phyloP scores from a whole-genome alignment of 2,329 filamentous ascomycete genomes.

The Rhinocladiella mackenziei region DNA sequence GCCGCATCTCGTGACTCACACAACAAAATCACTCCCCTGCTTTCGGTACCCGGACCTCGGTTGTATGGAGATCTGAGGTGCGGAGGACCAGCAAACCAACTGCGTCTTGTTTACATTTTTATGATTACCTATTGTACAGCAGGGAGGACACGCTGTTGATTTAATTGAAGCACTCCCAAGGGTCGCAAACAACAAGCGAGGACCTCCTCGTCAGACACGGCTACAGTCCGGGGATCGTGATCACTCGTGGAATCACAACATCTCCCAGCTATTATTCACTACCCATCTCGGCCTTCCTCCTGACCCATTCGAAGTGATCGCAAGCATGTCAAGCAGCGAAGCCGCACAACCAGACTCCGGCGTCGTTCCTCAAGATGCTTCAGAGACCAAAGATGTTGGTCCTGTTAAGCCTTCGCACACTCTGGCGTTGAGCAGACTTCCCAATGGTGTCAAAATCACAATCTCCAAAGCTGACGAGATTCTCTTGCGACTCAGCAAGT shows the following conservation, averaged over 20 bases:
- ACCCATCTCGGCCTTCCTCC: neutral
- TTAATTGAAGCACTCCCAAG: too few species aligned
- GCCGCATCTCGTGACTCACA: too few species aligned
- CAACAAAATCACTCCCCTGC: neutral
- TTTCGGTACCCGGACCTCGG: neutral
- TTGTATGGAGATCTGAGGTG: neutral
- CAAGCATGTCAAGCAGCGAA: conserved; percentile 22
- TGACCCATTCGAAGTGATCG: neutral
- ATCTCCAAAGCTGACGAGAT: conserved; percentile 23
- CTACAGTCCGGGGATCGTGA: too few species aligned
- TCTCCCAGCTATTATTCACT: neutral
- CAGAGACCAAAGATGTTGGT: conserved; percentile 12
- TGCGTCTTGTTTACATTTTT: too few species aligned
- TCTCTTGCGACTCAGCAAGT: conserved; percentile 25
- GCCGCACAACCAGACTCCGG: conserved; percentile 20
- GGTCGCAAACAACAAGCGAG: too few species aligned
- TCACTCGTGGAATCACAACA: too few species aligned
- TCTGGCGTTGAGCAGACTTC: conserved; percentile 19
- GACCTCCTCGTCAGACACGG: too few species aligned
- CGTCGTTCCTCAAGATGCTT: conserved; percentile 19
- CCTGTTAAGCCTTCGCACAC: conserved; percentile 16
- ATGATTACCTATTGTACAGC: too few species aligned
- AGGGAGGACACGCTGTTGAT: too few species aligned
- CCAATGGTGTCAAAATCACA: conserved; percentile 19
- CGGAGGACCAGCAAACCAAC: neutral